Base-by-base conservation (phyloP, 106 monocot genomes). In the Phalaenopsis aphrodite region DNA sequence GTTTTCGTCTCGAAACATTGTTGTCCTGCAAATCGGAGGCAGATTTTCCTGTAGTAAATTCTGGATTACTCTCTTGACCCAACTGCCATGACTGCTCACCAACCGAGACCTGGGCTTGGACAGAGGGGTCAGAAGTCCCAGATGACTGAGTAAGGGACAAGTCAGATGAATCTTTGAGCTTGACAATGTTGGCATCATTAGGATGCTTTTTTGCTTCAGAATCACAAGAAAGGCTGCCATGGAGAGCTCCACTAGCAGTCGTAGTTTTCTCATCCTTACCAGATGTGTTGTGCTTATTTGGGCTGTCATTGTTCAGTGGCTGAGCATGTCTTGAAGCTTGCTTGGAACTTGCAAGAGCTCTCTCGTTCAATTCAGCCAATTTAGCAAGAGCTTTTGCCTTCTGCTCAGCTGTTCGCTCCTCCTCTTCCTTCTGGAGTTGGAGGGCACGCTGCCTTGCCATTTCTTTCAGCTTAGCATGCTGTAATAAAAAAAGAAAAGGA, bases 301-400 rank as follows among this genome's bases (percentile, higher is more conserved):
- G 58, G 58, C 11, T 16, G 52, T 56, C 81, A 76, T 41, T 73
- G 69, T 11, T 76, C 39, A 46, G 66, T 84, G 56, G 41, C 77
- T 71, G 42, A 82, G 30, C 55, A 57, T 37, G 65, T 75, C 39
- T 56, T 5, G 37, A 23, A 15, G 83, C 78, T 58, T 83, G 57
- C 39, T 72, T 90, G 21, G 77, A 75, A 74, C 23, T 88, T 79
- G 69, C 80, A 69, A 81, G 75, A 42, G 88, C 83, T 41, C 94
- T 83, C 30, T 84, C 83, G 79, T 99, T 93, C 77, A 94, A 76
- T 80, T 91, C 98, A 84, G 94, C 93, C 71, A 99, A 83, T 83
- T 99, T 99, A 42, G 91, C 94, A n/a, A 91, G 91, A 85, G 94
- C 94, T 80, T 93, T 99, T 38, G 98, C 92, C 64, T 82, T 99